phyloP scores from a whole-genome alignment of 1,139 yeast species.

The Debaryomyces robertsiae region DNA sequence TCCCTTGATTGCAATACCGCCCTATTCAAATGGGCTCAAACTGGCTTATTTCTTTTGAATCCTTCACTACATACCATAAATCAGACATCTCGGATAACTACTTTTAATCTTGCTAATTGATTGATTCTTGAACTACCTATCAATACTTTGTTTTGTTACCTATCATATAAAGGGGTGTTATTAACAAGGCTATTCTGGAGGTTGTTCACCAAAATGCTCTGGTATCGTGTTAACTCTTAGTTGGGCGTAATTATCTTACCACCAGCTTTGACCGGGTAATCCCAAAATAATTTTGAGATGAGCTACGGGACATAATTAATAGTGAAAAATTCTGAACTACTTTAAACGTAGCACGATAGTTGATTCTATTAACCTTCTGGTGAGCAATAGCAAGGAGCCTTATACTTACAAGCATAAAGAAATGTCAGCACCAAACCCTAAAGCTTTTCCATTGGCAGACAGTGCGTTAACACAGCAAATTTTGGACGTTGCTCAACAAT shows the following conservation, averaged over 20 bases:
- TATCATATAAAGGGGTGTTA: conserved; percentile 8
- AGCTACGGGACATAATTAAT: not conserved
- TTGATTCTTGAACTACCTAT: conserved; percentile 9
- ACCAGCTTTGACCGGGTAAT: conserved; percentile 2
- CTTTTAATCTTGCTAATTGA: conserved; percentile 8
- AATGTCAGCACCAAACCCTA: conserved; percentile 84
- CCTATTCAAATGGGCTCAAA: no score
- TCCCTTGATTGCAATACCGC: not conserved
- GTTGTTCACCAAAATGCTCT: conserved; percentile 6
- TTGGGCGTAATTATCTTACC: conserved; percentile 11
- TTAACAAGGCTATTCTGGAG: not conserved
- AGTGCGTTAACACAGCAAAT: conserved; percentile 94
- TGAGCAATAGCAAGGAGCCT: conserved; percentile 74
- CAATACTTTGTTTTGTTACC: conserved; percentile 7
- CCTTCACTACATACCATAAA: conserved; percentile 58
- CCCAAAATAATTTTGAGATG: conserved; percentile 6
- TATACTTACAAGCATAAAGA: conserved; percentile 15
- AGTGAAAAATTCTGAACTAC: conserved; percentile 6
- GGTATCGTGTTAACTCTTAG: conserved; percentile 3
- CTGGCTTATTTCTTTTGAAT: not conserved
- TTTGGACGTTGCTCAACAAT: conserved; percentile 96
- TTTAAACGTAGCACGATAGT: not conserved
- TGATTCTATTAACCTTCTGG: conserved; percentile 30
- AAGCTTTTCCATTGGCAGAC: conserved; percentile 98
- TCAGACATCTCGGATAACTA: conserved; percentile 43